Conservation (phyloP, 257 asterid species). For the Solanum sejunctum region DNA sequence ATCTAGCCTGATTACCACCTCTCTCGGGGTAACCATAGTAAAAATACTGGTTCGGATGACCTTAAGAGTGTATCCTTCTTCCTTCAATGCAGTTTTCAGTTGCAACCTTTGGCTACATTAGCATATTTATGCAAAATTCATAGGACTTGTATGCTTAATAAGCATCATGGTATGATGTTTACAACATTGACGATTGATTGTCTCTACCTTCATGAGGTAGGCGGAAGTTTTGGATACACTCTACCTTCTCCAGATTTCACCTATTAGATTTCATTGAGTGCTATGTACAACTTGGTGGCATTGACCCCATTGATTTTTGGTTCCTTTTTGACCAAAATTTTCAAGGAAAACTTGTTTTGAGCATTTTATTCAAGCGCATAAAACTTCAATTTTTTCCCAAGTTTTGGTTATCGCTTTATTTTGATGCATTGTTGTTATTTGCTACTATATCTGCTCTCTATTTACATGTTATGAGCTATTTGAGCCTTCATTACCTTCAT, state of each 20-base stretch:
- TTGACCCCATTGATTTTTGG: background rate
- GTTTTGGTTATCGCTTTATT: no score
- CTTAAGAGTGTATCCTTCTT: background rate
- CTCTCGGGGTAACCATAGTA: background rate
- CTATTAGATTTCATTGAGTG: background rate
- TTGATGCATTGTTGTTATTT: no score
- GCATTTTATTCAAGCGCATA: background rate
- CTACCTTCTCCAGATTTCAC: no score
- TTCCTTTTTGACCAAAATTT: background rate
- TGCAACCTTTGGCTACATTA: background rate
- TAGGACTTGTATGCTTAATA: background rate
- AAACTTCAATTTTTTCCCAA: background rate
- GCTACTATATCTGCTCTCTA: no score
- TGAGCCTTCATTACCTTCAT: no score
- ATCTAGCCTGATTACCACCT: background rate
- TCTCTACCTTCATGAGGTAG: no score
- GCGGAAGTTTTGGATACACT: no score
- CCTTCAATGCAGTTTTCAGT: background rate
- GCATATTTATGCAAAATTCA: background rate
- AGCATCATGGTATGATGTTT: conserved; percentile 15
- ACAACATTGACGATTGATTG: background rate
- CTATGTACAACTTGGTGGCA: background rate
- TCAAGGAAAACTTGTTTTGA: no score
- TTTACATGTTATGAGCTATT: no score
- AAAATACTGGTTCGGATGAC: background rate